Evolutionary conservation across 805 yeast species (phyloP).

Genomic region (Allodekkera sacchari): DNA sequence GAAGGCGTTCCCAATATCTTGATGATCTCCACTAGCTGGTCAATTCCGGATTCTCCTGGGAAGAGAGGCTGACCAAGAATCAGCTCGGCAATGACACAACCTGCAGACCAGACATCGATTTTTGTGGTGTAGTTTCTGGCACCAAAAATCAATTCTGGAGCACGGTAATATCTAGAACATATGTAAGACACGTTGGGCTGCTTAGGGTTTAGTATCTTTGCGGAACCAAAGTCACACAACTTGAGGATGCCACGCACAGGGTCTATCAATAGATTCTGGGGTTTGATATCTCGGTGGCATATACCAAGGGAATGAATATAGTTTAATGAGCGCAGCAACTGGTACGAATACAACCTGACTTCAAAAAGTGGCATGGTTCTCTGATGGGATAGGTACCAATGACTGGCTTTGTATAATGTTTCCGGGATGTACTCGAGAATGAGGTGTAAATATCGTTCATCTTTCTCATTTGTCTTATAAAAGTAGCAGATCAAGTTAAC

Average conservation of each 20-base stretch:
- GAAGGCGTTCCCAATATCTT: constrained; percentile 94
- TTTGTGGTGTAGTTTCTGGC: constrained; percentile 94
- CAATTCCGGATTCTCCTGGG: constrained; percentile 97
- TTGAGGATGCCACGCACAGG: constrained; percentile 79
- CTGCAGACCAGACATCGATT: constrained; percentile 96
- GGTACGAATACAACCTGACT: constrained; percentile 76
- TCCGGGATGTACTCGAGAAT: constrained; percentile 94
- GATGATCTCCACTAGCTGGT: constrained; percentile 93
- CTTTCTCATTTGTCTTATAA: constrained; percentile 56
- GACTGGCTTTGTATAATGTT: constrained; percentile 83
- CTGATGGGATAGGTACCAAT: constrained; percentile 70
- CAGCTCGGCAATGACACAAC: constrained; percentile 97
- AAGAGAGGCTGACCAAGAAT: constrained; percentile 92
- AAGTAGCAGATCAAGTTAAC: constrained; percentile 84
- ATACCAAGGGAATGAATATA: constrained; percentile 68
- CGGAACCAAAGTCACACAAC: constrained; percentile 94
- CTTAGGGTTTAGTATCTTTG: constrained; percentile 78
- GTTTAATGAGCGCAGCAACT: constrained; percentile 68
- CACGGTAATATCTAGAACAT: constrained; percentile 93
- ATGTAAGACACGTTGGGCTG: constrained; percentile 96
- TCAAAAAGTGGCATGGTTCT: constrained; percentile 83
- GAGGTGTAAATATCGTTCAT: constrained; percentile 78
- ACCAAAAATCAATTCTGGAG: constrained; percentile 96
- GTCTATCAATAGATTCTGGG: constrained; percentile 81
- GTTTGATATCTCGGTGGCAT: constrained; percentile 92